Evolutionary conservation across 345 rosid species (phyloP).

Genomic region (Rhizophora mangle): DNA sequence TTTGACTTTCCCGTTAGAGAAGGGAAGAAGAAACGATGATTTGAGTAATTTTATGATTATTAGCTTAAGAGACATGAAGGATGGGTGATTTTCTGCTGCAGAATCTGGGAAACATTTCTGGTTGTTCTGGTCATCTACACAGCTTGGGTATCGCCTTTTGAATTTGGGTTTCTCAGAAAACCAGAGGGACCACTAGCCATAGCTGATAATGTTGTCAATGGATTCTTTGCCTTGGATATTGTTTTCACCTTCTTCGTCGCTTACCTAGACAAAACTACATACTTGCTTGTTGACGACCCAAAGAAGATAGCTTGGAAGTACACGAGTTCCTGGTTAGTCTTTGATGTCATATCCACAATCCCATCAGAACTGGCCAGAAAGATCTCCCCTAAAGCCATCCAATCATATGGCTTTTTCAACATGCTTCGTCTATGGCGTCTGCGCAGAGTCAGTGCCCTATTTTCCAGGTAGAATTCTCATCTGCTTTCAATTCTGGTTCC

Average conservation of each 20-base stretch:
- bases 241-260: slow-evolving; percentile 81
- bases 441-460: slow-evolving; percentile 85
- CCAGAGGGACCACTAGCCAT: slow-evolving; percentile 54
- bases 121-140: slow-evolving; percentile 74
- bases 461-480: slow-evolving; percentile 54
- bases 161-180: slow-evolving; percentile 70
- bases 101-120: slow-evolving; percentile 76
- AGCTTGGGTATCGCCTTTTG: slow-evolving; percentile 95
- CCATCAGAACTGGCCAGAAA: slow-evolving; percentile 71
- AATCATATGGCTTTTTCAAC: slow-evolving; percentile 65
- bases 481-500: not conserved
- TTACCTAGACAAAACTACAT: slow-evolving; percentile 63
- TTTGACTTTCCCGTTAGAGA: not conserved
- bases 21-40: too few relatives aligned
- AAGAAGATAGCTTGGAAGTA: slow-evolving; percentile 78
- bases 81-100: slow-evolving; percentile 28
- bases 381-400: slow-evolving; percentile 48
- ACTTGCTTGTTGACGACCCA: slow-evolving; percentile 64
- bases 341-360: slow-evolving; percentile 70
- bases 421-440: slow-evolving; percentile 99
- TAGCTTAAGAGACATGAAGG: not conserved
- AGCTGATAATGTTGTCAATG: slow-evolving; percentile 79
- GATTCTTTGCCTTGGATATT: slow-evolving; percentile 82
- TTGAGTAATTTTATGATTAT: not conserved
- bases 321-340: slow-evolving; percentile 66